Evolutionary conservation across 139 green algal species (phyloP).

Genomic region (Coelastrella sp.): DNA sequence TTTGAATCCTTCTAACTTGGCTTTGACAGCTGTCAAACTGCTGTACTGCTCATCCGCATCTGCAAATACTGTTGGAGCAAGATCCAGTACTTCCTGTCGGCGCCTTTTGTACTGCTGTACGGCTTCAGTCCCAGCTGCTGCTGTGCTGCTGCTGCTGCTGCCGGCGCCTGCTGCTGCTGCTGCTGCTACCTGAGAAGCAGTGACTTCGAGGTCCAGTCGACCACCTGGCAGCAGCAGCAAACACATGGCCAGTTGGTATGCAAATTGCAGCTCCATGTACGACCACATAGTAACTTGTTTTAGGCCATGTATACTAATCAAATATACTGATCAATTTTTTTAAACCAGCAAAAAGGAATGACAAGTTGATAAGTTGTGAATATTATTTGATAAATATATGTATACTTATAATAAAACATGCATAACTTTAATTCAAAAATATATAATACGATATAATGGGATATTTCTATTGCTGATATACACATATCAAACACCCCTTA

Average conservation of each 20-base stretch:
- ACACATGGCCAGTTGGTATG: not conserved
- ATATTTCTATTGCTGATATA: not conserved
- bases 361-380: no score
- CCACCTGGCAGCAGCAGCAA: conserved; percentile 28
- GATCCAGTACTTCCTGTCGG: conserved; percentile 75
- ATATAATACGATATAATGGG: no score
- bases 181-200: conserved; percentile 7
- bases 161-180: not conserved
- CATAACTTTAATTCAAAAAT: no score
- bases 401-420: no score
- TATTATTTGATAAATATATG: no score
- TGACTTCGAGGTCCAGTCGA: conserved; percentile 11
- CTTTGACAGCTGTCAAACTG: conserved; percentile 64
- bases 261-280: not conserved
- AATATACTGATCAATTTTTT: no score
- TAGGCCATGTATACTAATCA: not conserved
- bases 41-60: conserved; percentile 87
- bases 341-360: no score
- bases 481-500: not conserved
- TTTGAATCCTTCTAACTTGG: conserved; percentile 76
- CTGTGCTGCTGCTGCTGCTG: conserved; percentile 47
- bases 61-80: conserved; percentile 75
- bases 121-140: conserved; percentile 26
- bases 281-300: no score
- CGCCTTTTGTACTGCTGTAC: conserved; percentile 59